Conservation (phyloP, 768 basidiomycete genomes). For the Chlorophyllum brunneum region DNA sequence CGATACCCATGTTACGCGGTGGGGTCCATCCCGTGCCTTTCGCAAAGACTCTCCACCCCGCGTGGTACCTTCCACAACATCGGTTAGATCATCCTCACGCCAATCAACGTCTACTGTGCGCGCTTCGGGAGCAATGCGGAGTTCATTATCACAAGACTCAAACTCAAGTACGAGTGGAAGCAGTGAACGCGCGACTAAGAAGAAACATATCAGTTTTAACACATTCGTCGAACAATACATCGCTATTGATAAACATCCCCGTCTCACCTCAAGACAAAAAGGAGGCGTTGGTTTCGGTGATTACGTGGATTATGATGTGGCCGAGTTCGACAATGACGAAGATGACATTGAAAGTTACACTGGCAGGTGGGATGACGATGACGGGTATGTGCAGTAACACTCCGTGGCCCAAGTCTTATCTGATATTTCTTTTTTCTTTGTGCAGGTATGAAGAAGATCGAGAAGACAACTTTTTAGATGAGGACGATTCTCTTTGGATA, state of each 20-base stretch:
- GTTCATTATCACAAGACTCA: slow-evolving; percentile 31
- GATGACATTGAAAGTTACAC: not conserved
- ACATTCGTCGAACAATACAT: slow-evolving; percentile 98
- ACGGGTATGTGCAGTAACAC: slow-evolving; percentile 66
- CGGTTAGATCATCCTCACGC: slow-evolving; percentile 18
- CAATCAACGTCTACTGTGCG: slow-evolving; percentile 13
- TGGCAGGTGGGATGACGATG: slow-evolving; percentile 52
- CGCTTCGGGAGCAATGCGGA: slow-evolving; percentile 22
- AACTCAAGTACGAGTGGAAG: slow-evolving; percentile 25
- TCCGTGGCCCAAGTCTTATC: no score
- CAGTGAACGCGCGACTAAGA: slow-evolving; percentile 39
- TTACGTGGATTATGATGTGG: slow-evolving; percentile 14
- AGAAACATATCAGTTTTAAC: slow-evolving; percentile 95
- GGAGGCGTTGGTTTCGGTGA: slow-evolving; percentile 2
- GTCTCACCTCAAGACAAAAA: slow-evolving; percentile 13
- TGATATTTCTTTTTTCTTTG: slow-evolving; percentile 8
- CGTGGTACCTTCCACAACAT: slow-evolving; percentile 34
- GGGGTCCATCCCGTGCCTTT: slow-evolving; percentile 43
- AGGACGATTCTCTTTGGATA: slow-evolving; percentile 24
- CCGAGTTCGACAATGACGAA: slow-evolving; percentile 60
- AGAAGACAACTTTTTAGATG: slow-evolving; percentile 50
- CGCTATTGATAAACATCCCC: slow-evolving; percentile 72
- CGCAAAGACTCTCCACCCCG: slow-evolving; percentile 74
- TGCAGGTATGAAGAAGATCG: slow-evolving; percentile 67
- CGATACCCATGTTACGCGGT: slow-evolving; percentile 74